Evolutionary conservation across 176 grass and related monocot species (phyloP).

Genomic region (Pontederia crassipes): DNA sequence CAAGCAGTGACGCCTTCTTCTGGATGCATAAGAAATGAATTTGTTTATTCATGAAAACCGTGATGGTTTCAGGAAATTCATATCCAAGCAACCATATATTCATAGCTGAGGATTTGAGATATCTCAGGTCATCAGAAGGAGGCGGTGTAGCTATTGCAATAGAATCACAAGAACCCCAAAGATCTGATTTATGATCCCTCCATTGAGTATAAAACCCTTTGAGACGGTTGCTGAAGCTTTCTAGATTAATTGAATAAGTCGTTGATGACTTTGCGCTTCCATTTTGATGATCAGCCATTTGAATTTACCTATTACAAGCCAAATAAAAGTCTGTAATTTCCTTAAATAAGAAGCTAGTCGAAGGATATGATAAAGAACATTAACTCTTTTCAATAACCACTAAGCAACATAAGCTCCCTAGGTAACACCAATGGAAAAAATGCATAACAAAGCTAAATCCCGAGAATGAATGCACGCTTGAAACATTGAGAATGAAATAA

Average conservation of each 20-base stretch:
- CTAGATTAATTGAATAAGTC: constrained; percentile 43
- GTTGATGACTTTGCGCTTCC: constrained; percentile 25
- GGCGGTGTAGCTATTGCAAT: constrained; percentile 69
- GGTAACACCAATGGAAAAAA: too few species aligned
- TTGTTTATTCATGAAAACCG: constrained; percentile 60
- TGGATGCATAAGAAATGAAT: constrained; percentile 75
- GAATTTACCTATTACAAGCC: neutral
- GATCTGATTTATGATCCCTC: constrained; percentile 41
- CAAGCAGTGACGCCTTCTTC: constrained; percentile 64
- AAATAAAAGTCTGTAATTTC: too few species aligned
- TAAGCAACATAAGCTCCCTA: too few species aligned
- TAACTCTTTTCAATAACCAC: too few species aligned
- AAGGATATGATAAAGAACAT: too few species aligned
- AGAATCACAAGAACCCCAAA: constrained; percentile 57
- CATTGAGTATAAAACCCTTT: constrained; percentile 64
- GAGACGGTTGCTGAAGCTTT: constrained; percentile 55
- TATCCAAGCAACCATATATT: constrained; percentile 82
- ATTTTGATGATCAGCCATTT: constrained; percentile 32
- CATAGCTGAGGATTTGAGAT: constrained; percentile 69
- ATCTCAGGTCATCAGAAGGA: constrained; percentile 68
- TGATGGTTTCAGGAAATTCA: constrained; percentile 90
- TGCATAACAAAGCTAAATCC: too few species aligned
- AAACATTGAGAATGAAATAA: too few species aligned
- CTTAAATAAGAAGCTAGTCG: too few species aligned
- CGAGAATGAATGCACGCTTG: too few species aligned